Base-by-base conservation (phyloP, 441 rosid species). In the Gossypium aridum region DNA sequence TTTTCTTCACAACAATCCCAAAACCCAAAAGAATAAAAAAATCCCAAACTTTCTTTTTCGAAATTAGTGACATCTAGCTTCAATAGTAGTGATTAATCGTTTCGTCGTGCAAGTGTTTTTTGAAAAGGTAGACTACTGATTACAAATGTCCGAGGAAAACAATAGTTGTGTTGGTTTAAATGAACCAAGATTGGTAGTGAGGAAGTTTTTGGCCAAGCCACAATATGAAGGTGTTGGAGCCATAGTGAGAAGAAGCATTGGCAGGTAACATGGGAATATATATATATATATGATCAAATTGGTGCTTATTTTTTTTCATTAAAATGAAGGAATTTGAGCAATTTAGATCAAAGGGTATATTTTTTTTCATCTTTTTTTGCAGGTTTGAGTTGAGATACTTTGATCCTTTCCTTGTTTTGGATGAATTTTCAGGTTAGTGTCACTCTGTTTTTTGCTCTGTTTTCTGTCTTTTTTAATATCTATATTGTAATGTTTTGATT, bases 161-260 rank as follows among this genome's bases (percentile, higher is more conserved):
- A 72, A 22, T 3, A 37, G 68, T 49, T 55, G 22, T 68, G 75
- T 2, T 61, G 28, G 75, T 64, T 51, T 83, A 64, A 51, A 72
- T 4, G 85, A 88, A 13, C 87, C 92, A 14, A 80, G 91, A 16
- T 77, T 74, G 43, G 97, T 85, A 51, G 94, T 83, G 51, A 89
- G 85, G 64, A 93, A 88, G 82, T 89, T 90, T 80, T 84, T 89
- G 85, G 94, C 98, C 0, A 85, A 91, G 83, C 94, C 91, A 28
- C 98, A 92, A 31, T 89, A 76, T 64, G 98, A 93, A 86, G 98
- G 98, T 0, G 70, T 83, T 3, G 97, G 98, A 23, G 94, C 96
- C 69, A 73, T 85, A 60, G 98, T 92, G 28, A 86, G 96, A 78
- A 92, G 98, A 83, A 93, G 97, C 87, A 90, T 93, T 23, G 98